phyloP scores from a whole-genome alignment of 1,284 basidiomycete genomes.

The Gymnopus androsaceus region DNA sequence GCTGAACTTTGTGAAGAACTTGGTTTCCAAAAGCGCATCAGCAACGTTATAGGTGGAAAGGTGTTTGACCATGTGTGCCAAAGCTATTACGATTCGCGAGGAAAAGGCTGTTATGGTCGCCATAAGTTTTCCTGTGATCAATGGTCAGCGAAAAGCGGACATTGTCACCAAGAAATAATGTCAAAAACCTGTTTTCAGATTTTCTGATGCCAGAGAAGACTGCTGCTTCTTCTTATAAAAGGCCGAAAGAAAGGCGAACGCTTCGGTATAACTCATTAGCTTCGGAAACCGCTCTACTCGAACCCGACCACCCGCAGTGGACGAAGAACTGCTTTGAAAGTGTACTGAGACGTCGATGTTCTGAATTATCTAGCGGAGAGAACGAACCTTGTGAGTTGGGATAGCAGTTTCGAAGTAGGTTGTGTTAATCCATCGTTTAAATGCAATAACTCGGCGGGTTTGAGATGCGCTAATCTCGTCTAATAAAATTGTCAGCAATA shows the following conservation, averaged over 20 bases:
- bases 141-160: conserved; percentile 1
- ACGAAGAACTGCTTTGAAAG: conserved; percentile 23
- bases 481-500: conserved; percentile 29
- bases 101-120: conserved; percentile 75
- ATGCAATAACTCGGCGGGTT: conserved; percentile 83
- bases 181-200: conserved; percentile 47
- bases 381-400: conserved; percentile 63
- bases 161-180: background rate
- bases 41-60: conserved; percentile 78
- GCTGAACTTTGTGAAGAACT: conserved; percentile 80
- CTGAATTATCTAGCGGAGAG: background rate
- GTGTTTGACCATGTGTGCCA: conserved; percentile 79
- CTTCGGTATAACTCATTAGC: conserved; percentile 64
- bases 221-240: conserved; percentile 69
- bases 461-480: conserved; percentile 82
- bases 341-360: background rate
- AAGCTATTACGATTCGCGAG: conserved; percentile 69
- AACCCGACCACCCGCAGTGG: conserved; percentile 38
- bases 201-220: conserved; percentile 42
- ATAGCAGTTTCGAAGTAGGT: conserved; percentile 78
- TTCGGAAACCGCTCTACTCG: conserved; percentile 68
- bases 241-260: conserved; percentile 70
- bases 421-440: conserved; percentile 64
- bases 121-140: conserved; percentile 53
- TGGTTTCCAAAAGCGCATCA: conserved; percentile 72